Percentiles rank a stretch among this genome's conserved stretches.
phyloP scores from a whole-genome alignment of 169 alveolate species.

The Cryptosporidium viatorum region DNA sequence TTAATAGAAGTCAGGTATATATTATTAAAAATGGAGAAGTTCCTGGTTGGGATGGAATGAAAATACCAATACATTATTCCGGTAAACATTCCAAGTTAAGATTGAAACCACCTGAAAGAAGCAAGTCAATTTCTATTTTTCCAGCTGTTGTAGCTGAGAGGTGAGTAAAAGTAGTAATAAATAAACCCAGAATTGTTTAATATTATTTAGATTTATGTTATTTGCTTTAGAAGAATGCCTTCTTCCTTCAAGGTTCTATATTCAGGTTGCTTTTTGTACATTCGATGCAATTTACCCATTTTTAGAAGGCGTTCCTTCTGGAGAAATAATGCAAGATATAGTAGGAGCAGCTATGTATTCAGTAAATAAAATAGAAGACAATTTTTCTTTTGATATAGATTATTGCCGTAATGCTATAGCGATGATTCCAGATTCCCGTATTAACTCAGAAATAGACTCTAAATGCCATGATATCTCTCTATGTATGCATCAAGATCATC shows the following conservation, averaged over 20 bases:
- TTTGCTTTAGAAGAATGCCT: conserved; percentile 60
- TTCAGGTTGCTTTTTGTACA: conserved; percentile 57
- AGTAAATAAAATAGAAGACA: not conserved
- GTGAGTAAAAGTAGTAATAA: conserved; percentile 9
- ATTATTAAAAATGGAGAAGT: conserved; percentile 50
- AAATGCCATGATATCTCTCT: conserved; percentile 47
- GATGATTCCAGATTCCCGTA: conserved; percentile 22
- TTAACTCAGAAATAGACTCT: conserved; percentile 9
- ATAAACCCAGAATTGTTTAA: not conserved
- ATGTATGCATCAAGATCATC: conserved; percentile 38
- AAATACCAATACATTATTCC: conserved; percentile 46
- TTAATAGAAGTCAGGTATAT: conserved; percentile 28
- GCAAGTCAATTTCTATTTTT: conserved; percentile 3
- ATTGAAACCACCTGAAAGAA: conserved; percentile 23
- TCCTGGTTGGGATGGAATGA: conserved; percentile 73
- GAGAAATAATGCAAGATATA: conserved; percentile 61
- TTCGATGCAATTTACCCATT: conserved; percentile 68
- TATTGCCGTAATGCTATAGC: conserved; percentile 20
- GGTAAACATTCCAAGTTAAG: not conserved
- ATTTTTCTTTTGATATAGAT: conserved; percentile 12
- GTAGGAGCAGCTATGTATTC: conserved; percentile 59
- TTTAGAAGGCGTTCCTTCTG: conserved; percentile 64
- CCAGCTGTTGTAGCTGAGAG: conserved; percentile 61
- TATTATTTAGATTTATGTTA: conserved; percentile 32
- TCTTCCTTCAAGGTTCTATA: conserved; percentile 32